Evolutionary conservation across 1,284 basidiomycete species (phyloP), one percentile per base, ranked within the genome.

Genomic region (Microbotryomycetes sp.): DNA sequence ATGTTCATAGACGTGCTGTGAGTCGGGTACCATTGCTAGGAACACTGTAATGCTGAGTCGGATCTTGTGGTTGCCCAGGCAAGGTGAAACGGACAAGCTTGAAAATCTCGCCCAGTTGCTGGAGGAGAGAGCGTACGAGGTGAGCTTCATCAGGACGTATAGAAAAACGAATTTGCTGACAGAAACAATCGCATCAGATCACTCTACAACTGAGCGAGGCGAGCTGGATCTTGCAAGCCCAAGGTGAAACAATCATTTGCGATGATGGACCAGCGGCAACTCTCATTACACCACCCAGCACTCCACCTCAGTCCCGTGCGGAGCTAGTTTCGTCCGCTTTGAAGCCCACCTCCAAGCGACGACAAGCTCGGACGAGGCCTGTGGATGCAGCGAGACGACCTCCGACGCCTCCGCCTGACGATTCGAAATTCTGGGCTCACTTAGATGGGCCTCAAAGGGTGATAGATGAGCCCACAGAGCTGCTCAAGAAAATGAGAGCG

Each of bases 1-100:
- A 56, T 60, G 3, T 71, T 70, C 16, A 58, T 71, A 9, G 55
- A 59, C 26, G 64, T 58, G 3, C 49, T 68, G 63, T 67, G 16
- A 46, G 62, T 28, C 1, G 2, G 9, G 15, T 3, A 14, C 14
- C 1, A 23, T 15, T 31, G 6, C n/a, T 22, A 2, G 36, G 22
- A 6, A 1, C 6, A 2, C 6, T 14, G 22, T 6, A 15, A 15
- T 12, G n/a, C n/a, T 23, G 7, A n/a, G 5, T 30, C 1, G 3
- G 5, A 9, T 15, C 9, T 29, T n/a, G 16, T 16, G 14, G 50
- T 9, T 52, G 50, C 22, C 7, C 57, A 59, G 60, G 16, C 60
- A 64, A 28, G 26, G 26, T 9, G 66, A 68, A 29, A 50, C 28
- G 22, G 19, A 36, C 3, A 49, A 56, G 5, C 50, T 66, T n/a